Percentiles rank a stretch among this genome's conserved stretches.
Conservation (phyloP, 2,329 filamentous ascomycete species). For the Scedosporium aurantiacum region DNA sequence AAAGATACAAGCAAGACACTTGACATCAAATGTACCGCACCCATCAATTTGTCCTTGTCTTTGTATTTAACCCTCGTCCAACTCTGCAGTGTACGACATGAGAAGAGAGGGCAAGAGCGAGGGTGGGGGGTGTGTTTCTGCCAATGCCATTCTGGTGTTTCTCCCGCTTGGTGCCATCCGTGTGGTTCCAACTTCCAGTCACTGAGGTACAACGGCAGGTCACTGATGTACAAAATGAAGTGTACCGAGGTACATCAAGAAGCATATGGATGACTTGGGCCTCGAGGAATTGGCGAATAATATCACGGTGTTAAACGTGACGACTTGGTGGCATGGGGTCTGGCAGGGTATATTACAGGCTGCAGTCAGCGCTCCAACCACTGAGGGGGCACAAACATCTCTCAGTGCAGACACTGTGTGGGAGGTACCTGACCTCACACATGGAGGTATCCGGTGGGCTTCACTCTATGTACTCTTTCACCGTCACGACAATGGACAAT, state of each 20-base stretch:
- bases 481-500: neutral
- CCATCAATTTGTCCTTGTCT: neutral
- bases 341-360: neutral
- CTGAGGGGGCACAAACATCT: neutral
- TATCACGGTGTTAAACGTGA: neutral
- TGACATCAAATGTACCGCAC: neutral
- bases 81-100: neutral
- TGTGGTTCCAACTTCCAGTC: no score
- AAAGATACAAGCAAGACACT: neutral
- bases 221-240: neutral
- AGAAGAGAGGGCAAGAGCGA: neutral
- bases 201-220: no score
- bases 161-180: no score
- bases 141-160: no score
- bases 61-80: neutral
- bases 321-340: neutral
- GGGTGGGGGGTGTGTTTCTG: neutral
- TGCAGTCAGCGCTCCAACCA: no score
- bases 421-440: neutral
- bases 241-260: no score
- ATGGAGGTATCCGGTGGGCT: neutral
- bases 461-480: neutral
- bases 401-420: neutral
- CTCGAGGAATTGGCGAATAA: neutral
- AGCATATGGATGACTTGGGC: no score